Percentiles rank a stretch among this genome's conserved stretches.
phyloP scores from a whole-genome alignment of 2,329 filamentous ascomycete species.

The Diaporthe sp. region DNA sequence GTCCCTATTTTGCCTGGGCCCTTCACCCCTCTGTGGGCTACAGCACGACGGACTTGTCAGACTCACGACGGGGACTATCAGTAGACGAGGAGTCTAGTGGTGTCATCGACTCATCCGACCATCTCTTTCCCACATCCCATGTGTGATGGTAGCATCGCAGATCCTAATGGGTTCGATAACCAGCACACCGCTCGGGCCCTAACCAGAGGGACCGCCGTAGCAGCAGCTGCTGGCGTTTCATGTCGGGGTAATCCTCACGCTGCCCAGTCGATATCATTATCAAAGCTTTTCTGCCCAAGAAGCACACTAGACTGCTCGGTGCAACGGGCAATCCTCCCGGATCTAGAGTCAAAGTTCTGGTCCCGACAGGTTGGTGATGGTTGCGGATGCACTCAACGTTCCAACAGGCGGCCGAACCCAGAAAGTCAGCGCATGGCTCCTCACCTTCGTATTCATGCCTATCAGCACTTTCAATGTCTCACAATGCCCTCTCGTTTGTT shows the following conservation, averaged over 20 bases:
- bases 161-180: neutral
- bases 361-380: slow-evolving; percentile 2
- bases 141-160: neutral
- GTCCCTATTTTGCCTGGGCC: neutral
- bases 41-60: neutral
- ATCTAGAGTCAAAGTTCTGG: neutral
- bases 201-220: neutral
- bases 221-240: slow-evolving; percentile 3
- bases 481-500: neutral
- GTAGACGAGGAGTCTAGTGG: neutral
- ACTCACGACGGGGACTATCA: neutral
- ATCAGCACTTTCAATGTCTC: slow-evolving; percentile 33
- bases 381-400: neutral
- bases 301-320: neutral
- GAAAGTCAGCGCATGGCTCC: neutral
- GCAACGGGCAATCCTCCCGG: neutral
- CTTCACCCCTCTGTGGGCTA: neutral
- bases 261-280: neutral
- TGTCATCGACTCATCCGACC: slow-evolving; percentile 1
- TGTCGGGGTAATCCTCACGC: neutral
- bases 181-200: neutral
- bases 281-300: neutral
- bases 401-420: neutral
- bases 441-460: slow-evolving; percentile 17
- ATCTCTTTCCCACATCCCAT: neutral